These are phyloP conservation scores for Alternaria atra DNA, from an alignment of 2,329 filamentous ascomycete species.

Conservation along the genomic window DNA sequence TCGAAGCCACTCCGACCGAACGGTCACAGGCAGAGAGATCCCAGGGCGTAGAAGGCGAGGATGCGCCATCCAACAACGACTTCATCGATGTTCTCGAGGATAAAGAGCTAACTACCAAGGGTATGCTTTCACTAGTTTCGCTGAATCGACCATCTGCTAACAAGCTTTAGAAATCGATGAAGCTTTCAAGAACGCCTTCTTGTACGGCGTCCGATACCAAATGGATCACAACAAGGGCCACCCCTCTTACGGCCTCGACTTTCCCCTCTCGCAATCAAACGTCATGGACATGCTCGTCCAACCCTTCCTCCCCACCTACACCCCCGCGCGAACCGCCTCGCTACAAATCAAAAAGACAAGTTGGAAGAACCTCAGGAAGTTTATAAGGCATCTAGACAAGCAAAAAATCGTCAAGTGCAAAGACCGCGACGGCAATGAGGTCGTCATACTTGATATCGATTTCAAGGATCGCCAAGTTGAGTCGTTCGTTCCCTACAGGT, in stretches of 20 bases:
- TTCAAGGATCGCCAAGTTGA: conserved; percentile 65
- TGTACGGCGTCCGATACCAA: conserved; percentile 69
- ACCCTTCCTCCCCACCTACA: conserved; percentile 70
- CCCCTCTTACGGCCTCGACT: conserved; percentile 64
- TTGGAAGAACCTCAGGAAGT: conserved; percentile 75
- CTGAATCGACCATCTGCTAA: conserved; percentile 7
- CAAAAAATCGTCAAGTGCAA: conserved; percentile 69
- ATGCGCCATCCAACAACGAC: conserved; percentile 43
- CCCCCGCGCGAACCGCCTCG: conserved; percentile 63
- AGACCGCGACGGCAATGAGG: conserved; percentile 70
- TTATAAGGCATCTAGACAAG: conserved; percentile 74
- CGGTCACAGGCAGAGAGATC: conserved; percentile 45
- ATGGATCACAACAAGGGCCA: conserved; percentile 64
- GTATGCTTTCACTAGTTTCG: conserved; percentile 42
- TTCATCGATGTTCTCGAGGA: conserved; percentile 54
- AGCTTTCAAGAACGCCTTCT: conserved; percentile 70
- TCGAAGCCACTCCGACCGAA: conserved; percentile 43
- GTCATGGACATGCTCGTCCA: conserved; percentile 71
- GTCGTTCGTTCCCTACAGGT: conserved; percentile 68
- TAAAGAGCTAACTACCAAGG: conserved; percentile 65
- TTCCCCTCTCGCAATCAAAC: conserved; percentile 70
- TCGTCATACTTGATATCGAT: conserved; percentile 70
- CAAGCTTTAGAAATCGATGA: conserved; percentile 67
- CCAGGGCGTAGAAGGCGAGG: conserved; percentile 46
- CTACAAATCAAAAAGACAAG: conserved; percentile 75